Evolutionary conservation across 208 protist species (phyloP), one percentile per base, ranked within the genome.

Genomic region (Leishmania gerbilli): DNA sequence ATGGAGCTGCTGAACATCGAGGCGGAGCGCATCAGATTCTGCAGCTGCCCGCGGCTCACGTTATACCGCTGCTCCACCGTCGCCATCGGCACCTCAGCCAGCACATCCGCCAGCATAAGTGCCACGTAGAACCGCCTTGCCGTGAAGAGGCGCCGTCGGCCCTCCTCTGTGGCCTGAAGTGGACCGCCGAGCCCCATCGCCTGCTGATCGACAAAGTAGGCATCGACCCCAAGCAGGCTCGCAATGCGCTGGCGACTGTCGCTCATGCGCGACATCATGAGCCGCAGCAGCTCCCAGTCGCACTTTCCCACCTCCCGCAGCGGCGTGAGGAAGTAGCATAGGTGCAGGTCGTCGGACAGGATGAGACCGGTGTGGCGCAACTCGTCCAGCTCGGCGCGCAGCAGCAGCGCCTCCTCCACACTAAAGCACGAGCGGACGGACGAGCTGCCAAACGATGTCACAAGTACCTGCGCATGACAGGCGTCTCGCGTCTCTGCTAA

Each of bases 241-340:
- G 93, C 91, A 77, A 98, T 98, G 81, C 90, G 89, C 87, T 95
- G 91, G 21, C 91, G 92, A 31, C 82, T 87, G 74, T 97, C 92
- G 60, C 75, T 86, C 68, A 98, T 89, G 37, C 84, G 86, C 3
- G 87, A 85, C 77, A 96, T 87, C 71, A 97, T 62, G 53, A 85
- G 53, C 65, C 84, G 85, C 81, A 96, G 96, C 62, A 89, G 77
- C 53, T 49, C 67, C 96, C 96, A 98, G 78, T 98, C 88, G 79
- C 86, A 93, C 62, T 90, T 87, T 21, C 81, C 87, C 74, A 95
- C 88, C 76, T 96, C 93, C 4, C 92, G 87, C n/a, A 98, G 74
- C 3, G 96, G 96, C 0, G 95, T 97, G 27, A 95, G 72, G 79
- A 97, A 95, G 87, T 97, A 98, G 84, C 92, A 95, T 4, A 98